Conservation (phyloP, 2,329 filamentous ascomycete species). For the Beauveria rudraprayagi region DNA sequence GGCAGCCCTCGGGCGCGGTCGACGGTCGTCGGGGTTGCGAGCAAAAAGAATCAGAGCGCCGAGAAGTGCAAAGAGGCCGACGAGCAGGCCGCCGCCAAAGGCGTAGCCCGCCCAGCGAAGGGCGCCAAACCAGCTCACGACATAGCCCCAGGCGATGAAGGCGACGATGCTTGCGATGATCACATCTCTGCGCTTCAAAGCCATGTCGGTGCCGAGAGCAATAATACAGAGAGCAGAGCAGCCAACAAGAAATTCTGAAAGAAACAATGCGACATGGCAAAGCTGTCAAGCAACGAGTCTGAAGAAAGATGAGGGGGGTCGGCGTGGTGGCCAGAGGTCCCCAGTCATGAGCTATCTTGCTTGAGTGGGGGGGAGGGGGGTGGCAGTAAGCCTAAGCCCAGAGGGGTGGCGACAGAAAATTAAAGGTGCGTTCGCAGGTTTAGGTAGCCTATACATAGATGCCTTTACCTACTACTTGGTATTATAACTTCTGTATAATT, state of each 20-base stretch:
- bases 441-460: too few species aligned
- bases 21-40: slow-evolving; percentile 36
- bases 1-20: slow-evolving; percentile 34
- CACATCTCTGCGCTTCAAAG: slow-evolving; percentile 66
- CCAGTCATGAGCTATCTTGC: slow-evolving; percentile 2
- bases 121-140: slow-evolving; percentile 72
- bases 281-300: background rate
- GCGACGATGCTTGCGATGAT: slow-evolving; percentile 58
- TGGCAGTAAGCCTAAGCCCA: too few species aligned
- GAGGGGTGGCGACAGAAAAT: too few species aligned
- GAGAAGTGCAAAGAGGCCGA: slow-evolving; percentile 41
- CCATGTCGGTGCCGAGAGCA: slow-evolving; percentile 42
- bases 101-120: slow-evolving; percentile 82
- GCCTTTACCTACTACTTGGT: too few species aligned
- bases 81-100: slow-evolving; percentile 61
- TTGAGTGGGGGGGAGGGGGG: background rate
- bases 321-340: background rate
- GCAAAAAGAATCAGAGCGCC: slow-evolving; percentile 47
- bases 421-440: too few species aligned
- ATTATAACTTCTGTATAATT: too few species aligned
- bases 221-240: background rate
- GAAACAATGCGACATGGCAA: background rate
- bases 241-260: background rate
- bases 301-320: background rate
- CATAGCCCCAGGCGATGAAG: slow-evolving; percentile 83